A percentile compares a stretch with the other conserved stretches of the same genome.
phyloP scores from a whole-genome alignment of 2,329 filamentous ascomycete species.

The Fusarium coffeatum region DNA sequence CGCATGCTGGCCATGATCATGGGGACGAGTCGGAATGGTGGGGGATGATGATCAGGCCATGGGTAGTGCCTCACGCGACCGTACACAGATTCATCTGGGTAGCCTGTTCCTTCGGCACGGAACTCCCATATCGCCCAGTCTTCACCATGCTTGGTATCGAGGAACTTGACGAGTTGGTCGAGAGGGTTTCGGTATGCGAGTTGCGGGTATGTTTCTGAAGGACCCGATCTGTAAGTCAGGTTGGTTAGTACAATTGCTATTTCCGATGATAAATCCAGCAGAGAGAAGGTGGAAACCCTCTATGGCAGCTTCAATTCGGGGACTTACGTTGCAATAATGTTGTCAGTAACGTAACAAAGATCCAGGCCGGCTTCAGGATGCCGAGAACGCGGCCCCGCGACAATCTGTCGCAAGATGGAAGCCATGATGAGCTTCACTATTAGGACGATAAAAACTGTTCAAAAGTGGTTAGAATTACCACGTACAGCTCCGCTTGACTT shows the following conservation, averaged over 20 bases:
- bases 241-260: conserved; percentile 19
- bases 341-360: conserved; percentile 93
- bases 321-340: conserved; percentile 72
- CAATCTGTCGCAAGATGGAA: conserved; percentile 87
- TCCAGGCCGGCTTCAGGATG: conserved; percentile 92
- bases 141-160: conserved; percentile 83
- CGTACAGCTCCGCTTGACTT: neutral
- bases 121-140: conserved; percentile 99
- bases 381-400: conserved; percentile 84
- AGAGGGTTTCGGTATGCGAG: conserved; percentile 94
- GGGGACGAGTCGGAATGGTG: conserved; percentile 89
- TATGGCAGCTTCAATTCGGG: neutral
- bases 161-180: conserved; percentile 85
- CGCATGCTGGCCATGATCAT: conserved; percentile 93
- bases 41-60: conserved; percentile 97
- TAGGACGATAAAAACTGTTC: neutral
- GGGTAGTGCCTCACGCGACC: conserved; percentile 89
- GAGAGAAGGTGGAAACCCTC: too few species aligned
- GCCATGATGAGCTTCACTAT: conserved; percentile 61
- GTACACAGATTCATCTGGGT: conserved; percentile 91
- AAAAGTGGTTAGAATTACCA: neutral
- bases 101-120: conserved; percentile 93
- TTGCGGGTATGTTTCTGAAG: conserved; percentile 88
- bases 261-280: rapidly evolving
- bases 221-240: conserved; percentile 76